Evolutionary conservation across 495 filamentous ascomycete species (phyloP).

Genomic region (Podospora conica): DNA sequence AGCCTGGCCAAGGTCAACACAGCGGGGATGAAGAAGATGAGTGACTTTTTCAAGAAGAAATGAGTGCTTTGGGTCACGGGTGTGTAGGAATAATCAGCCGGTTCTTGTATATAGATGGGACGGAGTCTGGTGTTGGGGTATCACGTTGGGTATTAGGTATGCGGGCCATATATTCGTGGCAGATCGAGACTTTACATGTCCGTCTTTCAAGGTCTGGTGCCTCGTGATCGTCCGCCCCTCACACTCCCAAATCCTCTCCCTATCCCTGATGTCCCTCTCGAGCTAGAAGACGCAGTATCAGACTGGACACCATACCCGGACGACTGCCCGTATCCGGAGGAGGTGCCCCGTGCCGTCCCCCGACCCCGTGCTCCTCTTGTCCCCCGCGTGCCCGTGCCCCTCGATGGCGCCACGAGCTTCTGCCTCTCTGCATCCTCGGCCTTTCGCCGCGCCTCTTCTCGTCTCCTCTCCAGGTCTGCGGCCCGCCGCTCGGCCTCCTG

Average conservation of each 20-base stretch:
- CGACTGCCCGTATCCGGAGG: slow-evolving; percentile 21
- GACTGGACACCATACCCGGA: neutral
- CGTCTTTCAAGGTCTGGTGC: neutral
- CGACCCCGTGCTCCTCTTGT: slow-evolving; percentile 14
- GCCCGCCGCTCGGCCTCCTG: slow-evolving; percentile 70
- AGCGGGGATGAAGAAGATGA: slow-evolving; percentile 94
- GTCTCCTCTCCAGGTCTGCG: slow-evolving; percentile 64
- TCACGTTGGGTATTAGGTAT: neutral
- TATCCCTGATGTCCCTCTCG: slow-evolving; percentile 36
- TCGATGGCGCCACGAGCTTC: slow-evolving; percentile 34
- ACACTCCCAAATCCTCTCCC: slow-evolving; percentile 28
- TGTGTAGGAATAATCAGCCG: neutral
- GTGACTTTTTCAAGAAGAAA: slow-evolving; percentile 82
- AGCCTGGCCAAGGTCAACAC: slow-evolving; percentile 85
- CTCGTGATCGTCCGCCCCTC: slow-evolving; percentile 16
- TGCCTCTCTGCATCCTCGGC: slow-evolving; percentile 68
- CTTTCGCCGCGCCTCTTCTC: slow-evolving; percentile 61
- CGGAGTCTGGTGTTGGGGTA: neutral
- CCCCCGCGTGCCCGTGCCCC: slow-evolving; percentile 22
- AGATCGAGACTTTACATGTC: neutral
- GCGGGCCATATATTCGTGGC: neutral
- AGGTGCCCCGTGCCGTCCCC: slow-evolving; percentile 15
- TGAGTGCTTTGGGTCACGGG: neutral
- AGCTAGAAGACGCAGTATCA: slow-evolving; percentile 27
- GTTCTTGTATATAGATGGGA: neutral